These are phyloP conservation scores for Senecio squalidus DNA, from an alignment of 140 eudicot genomes.

Conservation along the genomic window DNA sequence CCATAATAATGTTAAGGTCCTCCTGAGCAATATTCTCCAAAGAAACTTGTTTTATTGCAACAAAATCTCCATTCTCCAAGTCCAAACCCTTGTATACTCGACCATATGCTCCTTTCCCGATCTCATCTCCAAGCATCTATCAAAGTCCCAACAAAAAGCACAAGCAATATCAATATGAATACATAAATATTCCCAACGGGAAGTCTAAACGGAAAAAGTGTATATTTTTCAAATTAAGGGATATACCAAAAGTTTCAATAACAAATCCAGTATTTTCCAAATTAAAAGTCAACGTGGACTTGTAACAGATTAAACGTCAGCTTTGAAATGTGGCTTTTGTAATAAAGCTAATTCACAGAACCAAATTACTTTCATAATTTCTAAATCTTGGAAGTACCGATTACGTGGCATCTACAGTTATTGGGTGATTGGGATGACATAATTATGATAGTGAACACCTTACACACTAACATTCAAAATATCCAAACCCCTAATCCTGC, in stretches of 20 bases:
- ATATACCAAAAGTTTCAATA: neutral
- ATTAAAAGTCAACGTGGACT: neutral
- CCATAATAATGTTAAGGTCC: conserved; percentile 90
- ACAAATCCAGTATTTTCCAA: neutral
- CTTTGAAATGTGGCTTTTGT: neutral
- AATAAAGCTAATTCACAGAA: neutral
- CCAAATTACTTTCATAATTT: neutral
- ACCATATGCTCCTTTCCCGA: conserved; percentile 59
- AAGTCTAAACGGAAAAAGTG: neutral
- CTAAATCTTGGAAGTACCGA: too few species aligned
- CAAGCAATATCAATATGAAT: neutral
- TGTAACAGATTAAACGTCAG: neutral
- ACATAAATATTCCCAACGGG: neutral
- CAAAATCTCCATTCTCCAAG: conserved; percentile 93
- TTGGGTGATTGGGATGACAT: too few species aligned
- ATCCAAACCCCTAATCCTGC: too few species aligned
- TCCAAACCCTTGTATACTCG: conserved; percentile 90
- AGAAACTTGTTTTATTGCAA: conserved; percentile 92
- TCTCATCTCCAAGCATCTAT: conserved; percentile 97
- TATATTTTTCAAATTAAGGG: too few species aligned
- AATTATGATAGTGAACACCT: too few species aligned
- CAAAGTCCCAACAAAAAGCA: neutral
- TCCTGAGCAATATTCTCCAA: conserved; percentile 89
- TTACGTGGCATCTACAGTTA: too few species aligned
- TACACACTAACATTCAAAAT: too few species aligned